Conservation (phyloP, 352 stramenopile genomes). For the Globisporangium mamillatum region DNA sequence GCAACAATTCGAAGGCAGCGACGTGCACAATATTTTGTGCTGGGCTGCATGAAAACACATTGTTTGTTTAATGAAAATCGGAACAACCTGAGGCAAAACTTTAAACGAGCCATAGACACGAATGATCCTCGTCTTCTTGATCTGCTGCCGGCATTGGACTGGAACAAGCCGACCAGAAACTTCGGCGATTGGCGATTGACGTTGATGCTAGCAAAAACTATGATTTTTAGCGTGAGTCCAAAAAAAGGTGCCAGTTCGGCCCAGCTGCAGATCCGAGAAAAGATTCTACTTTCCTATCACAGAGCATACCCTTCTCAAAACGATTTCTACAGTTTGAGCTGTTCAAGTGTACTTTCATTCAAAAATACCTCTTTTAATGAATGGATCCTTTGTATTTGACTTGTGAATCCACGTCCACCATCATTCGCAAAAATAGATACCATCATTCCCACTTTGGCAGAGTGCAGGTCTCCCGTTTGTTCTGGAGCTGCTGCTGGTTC, state of each 20-base stretch:
- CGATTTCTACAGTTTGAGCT: neutral
- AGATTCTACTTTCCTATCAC: neutral
- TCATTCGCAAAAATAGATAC: constrained; percentile 9
- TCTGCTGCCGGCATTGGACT: too few relatives aligned
- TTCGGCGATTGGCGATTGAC: neutral
- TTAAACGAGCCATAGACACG: neutral
- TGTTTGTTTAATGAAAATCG: neutral
- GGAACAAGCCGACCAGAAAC: too few relatives aligned
- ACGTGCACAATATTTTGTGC: neutral
- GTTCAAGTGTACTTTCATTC: too few relatives aligned
- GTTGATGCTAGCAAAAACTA: neutral
- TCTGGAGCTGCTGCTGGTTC: constrained; percentile 3
- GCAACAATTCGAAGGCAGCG: neutral
- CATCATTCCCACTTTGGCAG: constrained; percentile 2
- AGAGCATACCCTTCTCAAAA: neutral
- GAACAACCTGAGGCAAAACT: neutral
- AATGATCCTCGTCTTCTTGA: too few relatives aligned
- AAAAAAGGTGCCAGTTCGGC: neutral
- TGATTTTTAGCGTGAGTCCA: neutral
- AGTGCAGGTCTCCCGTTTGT: constrained; percentile 1
- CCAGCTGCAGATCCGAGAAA: neutral
- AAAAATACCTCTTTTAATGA: too few relatives aligned
- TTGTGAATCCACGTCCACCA: neutral
- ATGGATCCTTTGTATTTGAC: neutral
- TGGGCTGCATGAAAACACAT: neutral